Evolutionary conservation across 352 stramenopile species (phyloP), one percentile per base, ranked within the genome.

Genomic region (Pythium sukuiense): DNA sequence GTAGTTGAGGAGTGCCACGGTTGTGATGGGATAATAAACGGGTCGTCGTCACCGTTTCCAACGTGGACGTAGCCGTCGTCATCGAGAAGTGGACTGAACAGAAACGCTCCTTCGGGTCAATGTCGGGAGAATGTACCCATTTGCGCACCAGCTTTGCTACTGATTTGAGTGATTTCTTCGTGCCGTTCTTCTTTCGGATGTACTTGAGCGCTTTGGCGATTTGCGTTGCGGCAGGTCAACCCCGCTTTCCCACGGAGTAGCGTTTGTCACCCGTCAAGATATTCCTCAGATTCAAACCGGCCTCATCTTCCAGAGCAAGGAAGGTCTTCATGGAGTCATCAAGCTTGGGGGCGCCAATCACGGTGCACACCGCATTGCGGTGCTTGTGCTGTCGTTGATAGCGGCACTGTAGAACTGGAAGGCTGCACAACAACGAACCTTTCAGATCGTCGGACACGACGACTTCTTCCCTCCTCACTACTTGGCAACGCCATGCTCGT

Each of bases 151-250:
- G 27, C 35, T 24, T 14, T 52, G 11, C 18, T 11, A 59, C 18
- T 2, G 53, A 6, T 26, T n/a, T 2, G 3, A 52, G 14, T n/a
- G 37, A 50, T n/a, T 61, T 52, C 55, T 52, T 50, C 14, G 55
- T 52, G 55, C 55, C 55, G 26, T 52, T 20, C 26, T 52, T 49
- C 35, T 20, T 14, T 1, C 39, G 33, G 16, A 52, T 50, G 26
- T 61, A 52, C 55, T 50, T 61, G 55, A 61, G 55, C 13, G 24
- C 24, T 9, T 33, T 52, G 13, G 55, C n/a, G n/a, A 61, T 46
- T n/a, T 61, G 35, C 16, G 50, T 46, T 3, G 4, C 18, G 3
- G 39, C 16, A 3, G 16, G 39, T 12, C 39, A 46, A 5, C 11
- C 39, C 18, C 39, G 39, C 39, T 46, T 46, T 14, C 11, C 9